Conservation (phyloP, 805 yeast genomes). For the Brettanomyces sp. region DNA sequence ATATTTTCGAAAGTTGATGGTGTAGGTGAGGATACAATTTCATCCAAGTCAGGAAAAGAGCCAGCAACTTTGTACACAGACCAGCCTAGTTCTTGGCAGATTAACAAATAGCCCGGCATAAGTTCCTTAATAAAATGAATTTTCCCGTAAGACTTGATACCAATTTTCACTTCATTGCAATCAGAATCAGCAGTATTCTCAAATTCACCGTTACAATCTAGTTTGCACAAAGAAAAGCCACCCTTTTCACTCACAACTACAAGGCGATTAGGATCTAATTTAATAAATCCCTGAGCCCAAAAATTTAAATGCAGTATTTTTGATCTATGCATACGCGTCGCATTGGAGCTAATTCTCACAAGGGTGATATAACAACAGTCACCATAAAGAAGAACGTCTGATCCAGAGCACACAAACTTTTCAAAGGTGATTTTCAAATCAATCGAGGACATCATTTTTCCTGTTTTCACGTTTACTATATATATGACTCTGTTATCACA, state of each 20-base stretch:
- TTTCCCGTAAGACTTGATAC: conserved; percentile 15
- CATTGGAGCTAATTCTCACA: neutral
- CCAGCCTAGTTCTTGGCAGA: conserved; percentile 24
- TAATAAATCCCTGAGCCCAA: conserved; percentile 17
- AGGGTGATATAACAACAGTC: neutral
- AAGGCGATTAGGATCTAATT: conserved; percentile 11
- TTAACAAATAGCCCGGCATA: conserved; percentile 10
- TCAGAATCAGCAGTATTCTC: neutral
- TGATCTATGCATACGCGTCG: neutral
- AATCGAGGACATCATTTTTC: neutral
- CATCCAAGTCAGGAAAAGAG: conserved; percentile 4
- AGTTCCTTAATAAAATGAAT: conserved; percentile 8
- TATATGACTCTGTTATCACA: too few species aligned
- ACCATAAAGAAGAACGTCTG: neutral
- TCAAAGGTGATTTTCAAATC: neutral
- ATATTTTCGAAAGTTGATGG: conserved; percentile 11
- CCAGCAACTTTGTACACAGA: conserved; percentile 12
- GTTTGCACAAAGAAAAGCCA: neutral
- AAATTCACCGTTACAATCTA: neutral
- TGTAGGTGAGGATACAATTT: conserved; percentile 18
- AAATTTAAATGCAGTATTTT: conserved; percentile 11
- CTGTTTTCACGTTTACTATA: neutral
- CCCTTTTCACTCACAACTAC: conserved; percentile 3
- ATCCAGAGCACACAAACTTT: too few species aligned
- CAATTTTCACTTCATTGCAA: conserved; percentile 5